Evolutionary conservation across 192 early-diverging fungal species (phyloP).

Genomic region (Linnemannia zychae): DNA sequence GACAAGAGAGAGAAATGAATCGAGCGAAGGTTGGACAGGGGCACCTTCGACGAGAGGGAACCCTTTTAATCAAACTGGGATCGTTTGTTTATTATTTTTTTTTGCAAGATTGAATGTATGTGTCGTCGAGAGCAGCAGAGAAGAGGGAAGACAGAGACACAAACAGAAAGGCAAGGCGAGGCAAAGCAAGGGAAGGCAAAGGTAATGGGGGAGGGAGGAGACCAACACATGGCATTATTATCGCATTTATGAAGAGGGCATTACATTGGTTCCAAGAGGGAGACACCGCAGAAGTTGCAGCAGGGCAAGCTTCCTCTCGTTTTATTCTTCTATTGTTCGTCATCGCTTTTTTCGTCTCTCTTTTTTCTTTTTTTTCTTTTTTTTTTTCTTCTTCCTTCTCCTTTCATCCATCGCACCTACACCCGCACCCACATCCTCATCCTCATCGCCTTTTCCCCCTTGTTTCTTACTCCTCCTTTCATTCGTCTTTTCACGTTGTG

Average conservation of each 20-base stretch:
- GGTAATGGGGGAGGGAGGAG: too few species aligned
- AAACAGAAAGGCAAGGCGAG: too few species aligned
- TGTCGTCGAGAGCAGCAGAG: background rate
- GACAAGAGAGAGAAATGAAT: background rate
- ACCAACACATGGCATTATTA: background rate
- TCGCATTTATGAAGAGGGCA: background rate
- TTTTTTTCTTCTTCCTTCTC: background rate
- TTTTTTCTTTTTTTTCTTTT: constrained; percentile 1
- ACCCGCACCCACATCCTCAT: too few species aligned
- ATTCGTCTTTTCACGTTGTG: too few species aligned
- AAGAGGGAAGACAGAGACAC: background rate
- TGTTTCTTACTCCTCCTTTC: too few species aligned
- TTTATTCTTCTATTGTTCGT: background rate
- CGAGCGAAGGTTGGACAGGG: constrained; percentile 8
- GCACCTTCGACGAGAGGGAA: background rate
- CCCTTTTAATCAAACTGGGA: background rate
- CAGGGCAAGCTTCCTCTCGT: background rate
- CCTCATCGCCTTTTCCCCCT: background rate
- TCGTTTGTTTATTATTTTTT: constrained; percentile 7
- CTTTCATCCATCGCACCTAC: too few species aligned
- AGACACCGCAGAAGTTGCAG: background rate
- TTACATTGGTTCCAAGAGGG: background rate
- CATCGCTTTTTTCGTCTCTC: background rate
- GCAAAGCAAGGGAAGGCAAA: background rate
- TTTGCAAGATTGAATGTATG: background rate